Conservation (phyloP, 2,329 filamentous ascomycete species). For the Huntiella omanensis region DNA sequence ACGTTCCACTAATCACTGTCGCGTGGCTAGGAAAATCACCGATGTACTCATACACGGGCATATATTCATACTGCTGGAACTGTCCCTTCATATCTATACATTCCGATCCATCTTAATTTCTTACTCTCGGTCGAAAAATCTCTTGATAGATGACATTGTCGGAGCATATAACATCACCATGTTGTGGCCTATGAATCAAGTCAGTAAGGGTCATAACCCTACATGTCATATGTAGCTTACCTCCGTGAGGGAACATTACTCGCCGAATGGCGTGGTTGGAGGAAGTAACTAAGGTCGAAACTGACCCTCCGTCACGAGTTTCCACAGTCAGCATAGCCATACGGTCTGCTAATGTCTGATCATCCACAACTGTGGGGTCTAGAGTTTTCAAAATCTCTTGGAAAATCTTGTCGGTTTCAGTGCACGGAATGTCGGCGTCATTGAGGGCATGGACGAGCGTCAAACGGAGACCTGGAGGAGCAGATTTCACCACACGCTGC, state of each 20-base stretch:
- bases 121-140: slow-evolving; percentile 33
- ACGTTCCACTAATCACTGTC: no score
- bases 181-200: slow-evolving; percentile 40
- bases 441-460: slow-evolving; percentile 63
- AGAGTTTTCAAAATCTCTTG: slow-evolving; percentile 36
- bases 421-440: slow-evolving; percentile 66
- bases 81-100: no score
- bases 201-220: not conserved
- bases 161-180: slow-evolving; percentile 46
- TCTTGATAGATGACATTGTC: slow-evolving; percentile 44
- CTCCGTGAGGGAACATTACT: slow-evolving; percentile 35
- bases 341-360: slow-evolving; percentile 22
- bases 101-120: no score
- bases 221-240: slow-evolving; percentile 21
- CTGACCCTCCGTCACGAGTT: slow-evolving; percentile 28
- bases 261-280: slow-evolving; percentile 31
- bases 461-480: slow-evolving; percentile 38
- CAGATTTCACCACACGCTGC: slow-evolving; percentile 32
- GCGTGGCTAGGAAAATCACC: no score
- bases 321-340: slow-evolving; percentile 27
- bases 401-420: slow-evolving; percentile 47
- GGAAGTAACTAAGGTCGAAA: slow-evolving; percentile 25
- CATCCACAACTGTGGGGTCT: slow-evolving; percentile 19
- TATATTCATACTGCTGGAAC: no score
- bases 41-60: no score